Percentiles rank a stretch among this genome's conserved stretches.
Conservation (phyloP, 176 grass and related monocot species). For the Oryza officinalis region DNA sequence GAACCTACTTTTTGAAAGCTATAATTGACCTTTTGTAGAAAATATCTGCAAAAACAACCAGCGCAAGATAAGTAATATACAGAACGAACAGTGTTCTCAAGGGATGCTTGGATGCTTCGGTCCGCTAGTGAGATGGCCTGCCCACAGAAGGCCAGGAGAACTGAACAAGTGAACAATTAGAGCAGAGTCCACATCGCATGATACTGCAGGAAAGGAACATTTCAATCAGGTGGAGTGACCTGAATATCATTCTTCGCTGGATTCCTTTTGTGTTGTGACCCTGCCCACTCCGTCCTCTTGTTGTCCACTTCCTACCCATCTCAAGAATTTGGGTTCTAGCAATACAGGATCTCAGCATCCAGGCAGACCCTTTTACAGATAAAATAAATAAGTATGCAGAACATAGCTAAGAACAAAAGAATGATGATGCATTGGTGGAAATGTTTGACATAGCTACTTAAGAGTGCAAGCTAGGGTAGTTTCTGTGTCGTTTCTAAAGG, state of each 20-base stretch:
- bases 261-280: slow-evolving; percentile 42
- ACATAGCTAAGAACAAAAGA: slow-evolving; percentile 35
- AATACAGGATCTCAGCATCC: slow-evolving; percentile 58
- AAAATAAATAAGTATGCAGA: slow-evolving; percentile 58
- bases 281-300: slow-evolving; percentile 47
- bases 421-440: neutral
- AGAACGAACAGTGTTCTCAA: slow-evolving; percentile 23
- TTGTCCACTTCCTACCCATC: slow-evolving; percentile 61
- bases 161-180: slow-evolving; percentile 57
- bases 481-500: neutral
- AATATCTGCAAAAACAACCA: slow-evolving; percentile 50
- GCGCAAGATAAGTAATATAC: slow-evolving; percentile 37
- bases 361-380: slow-evolving; percentile 62
- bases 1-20: slow-evolving; percentile 19
- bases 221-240: slow-evolving; percentile 49
- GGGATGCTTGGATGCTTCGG: slow-evolving; percentile 49
- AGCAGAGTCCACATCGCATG: slow-evolving; percentile 36
- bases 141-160: slow-evolving; percentile 26
- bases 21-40: slow-evolving; percentile 25
- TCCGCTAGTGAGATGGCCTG: slow-evolving; percentile 23
- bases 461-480: neutral
- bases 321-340: slow-evolving; percentile 48
- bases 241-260: slow-evolving; percentile 44
- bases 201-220: slow-evolving; percentile 39
- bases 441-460: neutral